Base-by-base conservation (phyloP, 2,329 filamentous ascomycete genomes). In the Hypoxylon rubiginosum region DNA sequence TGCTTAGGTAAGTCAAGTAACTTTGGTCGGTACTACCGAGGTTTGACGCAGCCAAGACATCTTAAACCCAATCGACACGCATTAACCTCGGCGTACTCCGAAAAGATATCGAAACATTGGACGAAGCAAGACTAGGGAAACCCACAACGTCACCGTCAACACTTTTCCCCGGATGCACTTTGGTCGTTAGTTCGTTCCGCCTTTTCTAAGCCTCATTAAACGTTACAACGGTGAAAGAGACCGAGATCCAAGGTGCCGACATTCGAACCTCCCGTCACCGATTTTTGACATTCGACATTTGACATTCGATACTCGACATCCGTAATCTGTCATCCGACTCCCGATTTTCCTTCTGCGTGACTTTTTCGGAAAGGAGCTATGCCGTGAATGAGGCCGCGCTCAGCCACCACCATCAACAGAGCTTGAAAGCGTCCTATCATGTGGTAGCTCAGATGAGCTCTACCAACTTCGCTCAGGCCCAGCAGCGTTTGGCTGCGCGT, bases 401-500 rank as follows among this genome's bases (percentile, higher is more conserved):
- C 26, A 50, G 52, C 58, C 24, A 28, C 19, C 24, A 30, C 43
- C 15, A 52, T 28, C 11, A 8, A 57, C 49, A n/a, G n/a, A 43
- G 13, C 30, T 45, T 65, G 48, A 46, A 43, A 28, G 49, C 58
- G 11, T 55, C 49, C 17, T 67, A 61, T 45, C 52, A 70, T 70
- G 67, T 48, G 59, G 64, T 45, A 54, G 63, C 62, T 68, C 67
- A 68, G 71, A 86, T 86, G 84, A 84, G 80, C 74, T 81, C 84
- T 67, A 81, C 82, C 67, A 92, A 92, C 81, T 97, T 97, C 82
- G 91, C 92, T 79, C 91, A 93, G 79, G 95, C 95, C 71, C 94
- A 97, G 83, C 87, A 92, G 82, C 92, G 94, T 78, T 90, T 97
- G 66, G 87, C 91, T 71, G 91, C 92, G 73, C 92, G 94, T 74